Conservation (phyloP, 2,329 filamentous ascomycete genomes). For the Penicillium griseofulvum region DNA sequence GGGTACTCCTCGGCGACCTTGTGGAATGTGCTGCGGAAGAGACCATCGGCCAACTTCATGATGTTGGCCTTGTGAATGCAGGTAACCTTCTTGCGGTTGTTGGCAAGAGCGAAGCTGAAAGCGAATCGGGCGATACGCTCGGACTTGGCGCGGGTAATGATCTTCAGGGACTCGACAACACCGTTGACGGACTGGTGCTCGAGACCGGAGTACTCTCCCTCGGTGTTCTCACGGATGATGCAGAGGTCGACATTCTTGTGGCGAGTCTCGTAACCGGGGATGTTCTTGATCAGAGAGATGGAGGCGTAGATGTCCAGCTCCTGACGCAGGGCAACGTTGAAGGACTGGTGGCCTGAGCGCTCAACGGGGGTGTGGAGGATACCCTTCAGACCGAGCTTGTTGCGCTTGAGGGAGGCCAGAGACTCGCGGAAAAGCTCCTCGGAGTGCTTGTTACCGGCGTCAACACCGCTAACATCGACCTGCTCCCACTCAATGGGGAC, state of each 20-base stretch:
- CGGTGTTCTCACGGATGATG: constrained; percentile 99
- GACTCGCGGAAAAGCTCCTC: constrained; percentile 96
- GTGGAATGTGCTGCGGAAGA: constrained; percentile 98
- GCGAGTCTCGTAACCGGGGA: constrained; percentile 94
- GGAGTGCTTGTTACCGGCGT: constrained; percentile 78
- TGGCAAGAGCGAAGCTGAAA: constrained; percentile 95
- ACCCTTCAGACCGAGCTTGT: constrained; percentile 98
- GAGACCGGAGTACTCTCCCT: constrained; percentile 98
- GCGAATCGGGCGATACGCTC: constrained; percentile 99
- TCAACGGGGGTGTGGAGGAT: constrained; percentile 97
- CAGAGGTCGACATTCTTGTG: constrained; percentile 97
- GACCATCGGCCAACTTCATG: constrained; percentile 98
- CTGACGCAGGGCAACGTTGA: constrained; percentile 99
- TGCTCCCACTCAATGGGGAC: constrained; percentile 99
- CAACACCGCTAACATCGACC: constrained; percentile 89
- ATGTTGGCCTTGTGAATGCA: constrained; percentile 99
- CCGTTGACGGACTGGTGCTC: constrained; percentile 97
- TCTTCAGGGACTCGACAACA: constrained; percentile 99
- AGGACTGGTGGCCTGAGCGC: constrained; percentile 95
- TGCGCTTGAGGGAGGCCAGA: constrained; percentile 91
- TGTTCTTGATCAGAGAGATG: constrained; percentile 98
- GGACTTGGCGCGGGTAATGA: constrained; percentile 98
- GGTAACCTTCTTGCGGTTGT: constrained; percentile 98
- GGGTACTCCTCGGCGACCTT: constrained; percentile 91
- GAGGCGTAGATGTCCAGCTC: constrained; percentile 99